Evolutionary conservation across 2,329 filamentous ascomycete species (phyloP).

Genomic region (Diaporthe amygdali): DNA sequence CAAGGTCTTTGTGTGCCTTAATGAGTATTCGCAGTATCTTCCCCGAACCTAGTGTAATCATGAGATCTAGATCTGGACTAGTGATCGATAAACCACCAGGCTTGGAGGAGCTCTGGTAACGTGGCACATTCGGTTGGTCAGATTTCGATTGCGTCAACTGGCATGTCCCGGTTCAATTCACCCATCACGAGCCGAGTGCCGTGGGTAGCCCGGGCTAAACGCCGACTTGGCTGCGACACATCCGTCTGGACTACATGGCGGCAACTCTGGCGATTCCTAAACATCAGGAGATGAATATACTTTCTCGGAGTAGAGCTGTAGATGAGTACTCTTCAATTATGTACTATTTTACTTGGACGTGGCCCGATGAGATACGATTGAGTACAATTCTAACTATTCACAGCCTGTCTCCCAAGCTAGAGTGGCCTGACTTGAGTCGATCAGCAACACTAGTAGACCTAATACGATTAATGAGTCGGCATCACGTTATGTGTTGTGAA

Average conservation of each 20-base stretch:
- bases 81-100: slow-evolving; percentile 6
- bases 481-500: slow-evolving; percentile 21
- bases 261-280: neutral
- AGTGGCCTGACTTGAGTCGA: slow-evolving; percentile 12
- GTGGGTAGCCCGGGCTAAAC: slow-evolving; percentile 11
- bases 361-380: neutral
- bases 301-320: neutral
- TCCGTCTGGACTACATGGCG: neutral
- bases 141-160: slow-evolving; percentile 23
- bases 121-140: slow-evolving; percentile 23
- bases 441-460: slow-evolving; percentile 12
- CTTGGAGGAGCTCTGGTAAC: slow-evolving; percentile 16
- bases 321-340: neutral
- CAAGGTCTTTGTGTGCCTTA: neutral
- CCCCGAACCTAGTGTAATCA: slow-evolving; percentile 7
- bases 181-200: slow-evolving; percentile 20
- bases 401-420: neutral
- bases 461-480: slow-evolving; percentile 20
- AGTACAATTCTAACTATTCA: neutral
- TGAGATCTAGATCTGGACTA: slow-evolving; percentile 20
- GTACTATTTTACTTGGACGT: neutral
- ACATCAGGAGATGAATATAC: neutral
- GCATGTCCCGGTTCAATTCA: neutral
- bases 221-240: slow-evolving; percentile 11
- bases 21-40: neutral